phyloP scores from a whole-genome alignment of 2,329 filamentous ascomycete genomes.

The Fusarium drepaniforme region DNA sequence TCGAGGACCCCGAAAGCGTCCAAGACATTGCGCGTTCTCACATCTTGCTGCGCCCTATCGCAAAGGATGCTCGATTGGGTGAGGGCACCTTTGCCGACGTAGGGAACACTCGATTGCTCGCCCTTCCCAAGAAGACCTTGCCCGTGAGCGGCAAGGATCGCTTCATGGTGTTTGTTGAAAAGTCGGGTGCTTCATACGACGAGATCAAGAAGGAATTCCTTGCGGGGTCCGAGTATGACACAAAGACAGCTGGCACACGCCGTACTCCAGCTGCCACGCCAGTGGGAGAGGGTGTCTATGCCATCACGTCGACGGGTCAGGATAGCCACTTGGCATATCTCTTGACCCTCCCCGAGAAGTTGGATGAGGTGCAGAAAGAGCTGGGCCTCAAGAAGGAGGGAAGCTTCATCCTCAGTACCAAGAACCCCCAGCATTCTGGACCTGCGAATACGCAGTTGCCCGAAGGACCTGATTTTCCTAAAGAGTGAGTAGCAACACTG shows the following conservation, averaged over 20 bases:
- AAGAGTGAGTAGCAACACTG: constrained; percentile 64
- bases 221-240: constrained; percentile 75
- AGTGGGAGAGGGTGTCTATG: constrained; percentile 88
- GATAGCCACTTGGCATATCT: constrained; percentile 85
- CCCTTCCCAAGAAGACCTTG: constrained; percentile 86
- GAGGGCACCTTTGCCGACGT: constrained; percentile 60
- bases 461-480: constrained; percentile 75
- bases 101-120: constrained; percentile 77
- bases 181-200: constrained; percentile 72
- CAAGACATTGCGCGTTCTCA: constrained; percentile 82
- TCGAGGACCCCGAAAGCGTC: constrained; percentile 76
- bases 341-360: constrained; percentile 76
- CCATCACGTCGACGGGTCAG: constrained; percentile 77
- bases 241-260: constrained; percentile 79
- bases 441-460: constrained; percentile 74
- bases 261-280: constrained; percentile 78
- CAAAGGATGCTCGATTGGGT: constrained; percentile 72
- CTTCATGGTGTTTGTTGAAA: constrained; percentile 88
- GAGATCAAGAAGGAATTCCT: constrained; percentile 82
- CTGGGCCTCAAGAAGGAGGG: constrained; percentile 79
- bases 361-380: constrained; percentile 80
- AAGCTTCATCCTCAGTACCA: constrained; percentile 82
- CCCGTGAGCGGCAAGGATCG: constrained; percentile 76
- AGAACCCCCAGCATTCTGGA: constrained; percentile 80
- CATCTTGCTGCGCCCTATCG: constrained; percentile 82